A percentile compares a stretch with the other conserved stretches of the same genome.
Conservation (phyloP, 1,139 yeast genomes). For the Nematodospora anomalae region DNA sequence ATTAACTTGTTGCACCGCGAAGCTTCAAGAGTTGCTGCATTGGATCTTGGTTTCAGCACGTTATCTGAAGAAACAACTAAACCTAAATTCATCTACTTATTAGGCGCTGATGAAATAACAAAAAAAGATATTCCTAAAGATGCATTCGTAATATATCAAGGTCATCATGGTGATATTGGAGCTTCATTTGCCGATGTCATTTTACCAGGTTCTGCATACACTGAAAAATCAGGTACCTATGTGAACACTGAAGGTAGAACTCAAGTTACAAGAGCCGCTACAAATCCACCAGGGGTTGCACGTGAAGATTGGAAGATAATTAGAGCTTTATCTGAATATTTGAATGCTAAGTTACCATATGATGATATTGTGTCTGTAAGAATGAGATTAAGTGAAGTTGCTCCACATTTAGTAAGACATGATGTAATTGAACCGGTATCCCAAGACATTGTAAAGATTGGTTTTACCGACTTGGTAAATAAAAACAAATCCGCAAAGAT, state of each 20-base stretch:
- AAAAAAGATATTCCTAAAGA: conserved; percentile 75
- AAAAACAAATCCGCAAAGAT: conserved; percentile 41
- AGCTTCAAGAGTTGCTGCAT: conserved; percentile 84
- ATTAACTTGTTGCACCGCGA: conserved; percentile 80
- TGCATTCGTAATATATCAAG: conserved; percentile 88
- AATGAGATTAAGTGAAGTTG: conserved; percentile 70
- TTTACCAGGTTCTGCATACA: conserved; percentile 86
- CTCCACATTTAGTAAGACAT: conserved; percentile 79
- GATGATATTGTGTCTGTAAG: conserved; percentile 73
- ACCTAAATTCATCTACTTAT: conserved; percentile 77
- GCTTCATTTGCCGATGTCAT: conserved; percentile 88
- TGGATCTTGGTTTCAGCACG: conserved; percentile 77
- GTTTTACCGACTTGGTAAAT: conserved; percentile 49
- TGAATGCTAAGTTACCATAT: conserved; percentile 71
- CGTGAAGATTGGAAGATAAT: conserved; percentile 92
- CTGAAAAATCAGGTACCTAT: conserved; percentile 85
- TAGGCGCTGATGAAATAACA: conserved; percentile 82
- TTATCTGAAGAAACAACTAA: conserved; percentile 50
- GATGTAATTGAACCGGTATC: conserved; percentile 75
- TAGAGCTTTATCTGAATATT: conserved; percentile 80
- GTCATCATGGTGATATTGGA: conserved; percentile 90
- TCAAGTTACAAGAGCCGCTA: conserved; percentile 83
- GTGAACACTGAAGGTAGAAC: conserved; percentile 92
- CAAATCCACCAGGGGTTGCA: conserved; percentile 88
- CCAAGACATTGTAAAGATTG: conserved; percentile 55